Conservation (phyloP, 163 green algal genomes). For the Scenedesmus sp. region DNA sequence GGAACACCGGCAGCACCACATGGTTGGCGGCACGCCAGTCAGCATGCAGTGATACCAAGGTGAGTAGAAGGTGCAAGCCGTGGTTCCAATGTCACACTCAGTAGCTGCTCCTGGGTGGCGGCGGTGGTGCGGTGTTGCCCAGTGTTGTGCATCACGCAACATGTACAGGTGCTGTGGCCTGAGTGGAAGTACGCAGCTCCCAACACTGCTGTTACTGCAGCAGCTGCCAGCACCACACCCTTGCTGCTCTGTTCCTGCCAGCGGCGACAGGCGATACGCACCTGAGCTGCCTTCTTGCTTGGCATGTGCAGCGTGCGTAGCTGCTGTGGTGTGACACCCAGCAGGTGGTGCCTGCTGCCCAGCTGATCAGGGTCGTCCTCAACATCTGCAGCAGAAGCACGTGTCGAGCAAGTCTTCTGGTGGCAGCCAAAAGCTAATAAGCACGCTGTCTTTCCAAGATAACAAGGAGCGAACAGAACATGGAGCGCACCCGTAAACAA, state of each 20-base stretch:
- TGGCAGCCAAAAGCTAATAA: neutral
- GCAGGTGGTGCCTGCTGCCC: constrained; percentile 32
- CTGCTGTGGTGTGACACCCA: constrained; percentile 24
- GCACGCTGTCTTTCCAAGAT: too few relatives aligned
- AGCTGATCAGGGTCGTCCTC: neutral
- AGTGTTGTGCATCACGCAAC: too few relatives aligned
- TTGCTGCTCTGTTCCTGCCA: neutral
- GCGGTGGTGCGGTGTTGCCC: too few relatives aligned
- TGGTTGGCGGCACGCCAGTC: neutral
- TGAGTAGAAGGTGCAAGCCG: too few relatives aligned
- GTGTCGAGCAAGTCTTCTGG: neutral
- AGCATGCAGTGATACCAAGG: neutral
- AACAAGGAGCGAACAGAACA: neutral
- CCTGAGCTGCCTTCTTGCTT: constrained; percentile 36
- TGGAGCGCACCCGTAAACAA: too few relatives aligned
- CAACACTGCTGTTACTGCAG: neutral
- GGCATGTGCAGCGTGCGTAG: constrained; percentile 7
- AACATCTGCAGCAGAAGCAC: constrained; percentile 13
- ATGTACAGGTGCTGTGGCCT: too few relatives aligned
- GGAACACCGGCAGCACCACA: neutral
- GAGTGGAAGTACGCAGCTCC: too few relatives aligned
- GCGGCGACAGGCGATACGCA: neutral
- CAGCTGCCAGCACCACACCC: neutral
- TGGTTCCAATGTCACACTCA: too few relatives aligned
- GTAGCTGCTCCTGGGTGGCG: too few relatives aligned